Percentiles rank a stretch among this genome's conserved stretches.
These are phyloP conservation scores for Cladophialophora chaetospira DNA, from an alignment of 2,329 filamentous ascomycete species.

Conservation along the genomic window DNA sequence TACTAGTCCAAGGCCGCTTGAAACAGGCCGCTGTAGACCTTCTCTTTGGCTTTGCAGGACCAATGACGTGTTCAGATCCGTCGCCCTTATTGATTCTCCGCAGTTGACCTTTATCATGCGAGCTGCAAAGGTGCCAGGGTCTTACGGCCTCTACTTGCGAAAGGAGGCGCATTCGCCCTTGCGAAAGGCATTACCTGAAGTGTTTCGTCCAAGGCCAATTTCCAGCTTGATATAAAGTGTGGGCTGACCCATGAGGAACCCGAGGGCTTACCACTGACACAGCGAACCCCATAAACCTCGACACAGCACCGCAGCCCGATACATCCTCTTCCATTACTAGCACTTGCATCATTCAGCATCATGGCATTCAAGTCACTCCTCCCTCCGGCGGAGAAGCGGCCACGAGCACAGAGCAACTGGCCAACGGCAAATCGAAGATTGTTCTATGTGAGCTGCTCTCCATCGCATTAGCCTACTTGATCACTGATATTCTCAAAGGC, in stretches of 20 bases:
- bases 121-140: too few species aligned
- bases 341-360: background rate
- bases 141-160: too few species aligned
- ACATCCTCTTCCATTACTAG: background rate
- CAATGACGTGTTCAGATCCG: too few species aligned
- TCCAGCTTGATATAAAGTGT: background rate
- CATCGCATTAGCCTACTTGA: background rate
- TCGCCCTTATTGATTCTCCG: too few species aligned
- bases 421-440: background rate
- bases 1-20: too few species aligned
- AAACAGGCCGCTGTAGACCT: too few species aligned
- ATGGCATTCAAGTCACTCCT: constrained; percentile 23
- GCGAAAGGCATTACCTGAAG: background rate
- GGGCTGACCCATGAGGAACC: background rate
- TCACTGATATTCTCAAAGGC: constrained; percentile 4
- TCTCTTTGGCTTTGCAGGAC: too few species aligned
- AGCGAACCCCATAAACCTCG: background rate
- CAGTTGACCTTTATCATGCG: too few species aligned
- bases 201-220: background rate
- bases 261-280: too few species aligned
- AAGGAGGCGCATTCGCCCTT: background rate
- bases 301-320: too few species aligned
- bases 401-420: constrained; percentile 15
- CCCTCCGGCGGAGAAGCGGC: constrained; percentile 17
- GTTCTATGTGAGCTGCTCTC: constrained; percentile 13